Percentiles rank a stretch among this genome's conserved stretches.
Evolutionary conservation across 1,139 yeast genomes (phyloP).

Genomic region (Hyphopichia burtonii): DNA sequence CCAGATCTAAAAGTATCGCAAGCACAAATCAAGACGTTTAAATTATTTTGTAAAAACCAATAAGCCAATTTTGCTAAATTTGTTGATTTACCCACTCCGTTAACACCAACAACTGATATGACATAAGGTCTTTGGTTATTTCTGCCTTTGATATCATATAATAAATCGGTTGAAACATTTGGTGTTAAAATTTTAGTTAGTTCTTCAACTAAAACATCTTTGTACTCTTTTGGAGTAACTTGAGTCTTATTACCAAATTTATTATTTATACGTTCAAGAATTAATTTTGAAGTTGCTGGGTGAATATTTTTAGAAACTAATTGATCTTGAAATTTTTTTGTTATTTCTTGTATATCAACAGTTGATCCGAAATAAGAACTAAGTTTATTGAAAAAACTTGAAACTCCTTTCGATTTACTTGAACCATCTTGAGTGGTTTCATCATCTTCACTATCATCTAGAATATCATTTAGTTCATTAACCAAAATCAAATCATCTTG

Average conservation of each 20-base stretch:
- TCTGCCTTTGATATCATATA: conserved; percentile 72
- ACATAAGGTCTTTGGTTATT: conserved; percentile 67
- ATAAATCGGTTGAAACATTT: conserved; percentile 82
- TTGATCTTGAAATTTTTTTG: conserved; percentile 44
- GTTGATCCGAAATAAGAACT: conserved; percentile 41
- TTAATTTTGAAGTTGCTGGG: conserved; percentile 38
- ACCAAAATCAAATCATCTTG: conserved; percentile 44
- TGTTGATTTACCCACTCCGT: conserved; percentile 97
- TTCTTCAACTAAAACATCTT: conserved; percentile 70
- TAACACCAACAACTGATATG: conserved; percentile 94
- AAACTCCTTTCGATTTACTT: conserved; percentile 1
- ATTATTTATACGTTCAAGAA: conserved; percentile 36
- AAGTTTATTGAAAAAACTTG: conserved; percentile 36
- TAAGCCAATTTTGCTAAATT: conserved; percentile 91
- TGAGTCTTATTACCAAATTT: conserved; percentile 27
- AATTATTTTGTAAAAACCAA: conserved; percentile 89
- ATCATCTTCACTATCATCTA: conserved; percentile 29
- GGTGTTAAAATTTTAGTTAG: conserved; percentile 86
- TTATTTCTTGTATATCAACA: conserved; percentile 36
- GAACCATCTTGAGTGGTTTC: conserved; percentile 10
- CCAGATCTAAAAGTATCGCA: conserved; percentile 98
- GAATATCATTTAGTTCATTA: conserved; percentile 42
- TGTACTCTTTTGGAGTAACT: conserved; percentile 32
- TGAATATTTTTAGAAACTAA: conserved; percentile 45
- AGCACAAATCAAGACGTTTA: conserved; percentile 87